Base-by-base conservation (phyloP, 257 asterid genomes). In the Gentiana straminea region DNA sequence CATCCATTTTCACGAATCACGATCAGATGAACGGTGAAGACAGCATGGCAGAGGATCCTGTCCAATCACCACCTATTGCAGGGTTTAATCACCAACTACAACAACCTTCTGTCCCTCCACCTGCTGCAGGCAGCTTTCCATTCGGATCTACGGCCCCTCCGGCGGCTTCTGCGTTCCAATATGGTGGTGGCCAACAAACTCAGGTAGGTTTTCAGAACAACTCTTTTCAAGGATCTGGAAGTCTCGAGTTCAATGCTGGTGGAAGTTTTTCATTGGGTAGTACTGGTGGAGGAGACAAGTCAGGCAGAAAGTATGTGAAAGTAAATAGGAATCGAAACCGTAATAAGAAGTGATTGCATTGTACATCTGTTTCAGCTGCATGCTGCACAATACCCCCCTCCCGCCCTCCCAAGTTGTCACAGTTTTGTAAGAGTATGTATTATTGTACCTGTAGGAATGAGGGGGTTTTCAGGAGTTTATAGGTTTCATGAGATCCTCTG, bases 21-120 rank as follows among this genome's bases (percentile, higher is more conserved):
- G 84, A 74, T 71, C 96, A 74, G 64, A 84, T 82, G 94, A 75
- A 55, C 62, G 73, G 75, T 32, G 96, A 89, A 69, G 96, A 82
- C 80, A 84, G 86, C 77, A 90, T 90, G 96, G 92, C 91, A 0
- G 98, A 86, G 82, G 98, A 91, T 80, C 75, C 75, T 70, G 75
- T 77, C 71, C 95, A 80, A 48, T 59, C 89, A 54, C 58, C 94
- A 33, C 60, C 68, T 61, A 47, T 78, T 41, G 7, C 46, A 24
- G 46, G 46, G 46, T 41, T 41, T 41, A 41, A 1, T 10, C 5
- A 10, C 4, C 9, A 1, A 41, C 46, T 41, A 7, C 7, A 41
- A 7, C 46, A 7, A 5, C 46, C 46, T 41, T 41, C 85, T 1
- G 64, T 64, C 48, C 46, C 46, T 41, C 9, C 46, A 41, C 82